Percentiles rank a stretch among this genome's conserved stretches.
Conservation (phyloP, 805 yeast genomes). For the Cyberlindnera saturnus region DNA sequence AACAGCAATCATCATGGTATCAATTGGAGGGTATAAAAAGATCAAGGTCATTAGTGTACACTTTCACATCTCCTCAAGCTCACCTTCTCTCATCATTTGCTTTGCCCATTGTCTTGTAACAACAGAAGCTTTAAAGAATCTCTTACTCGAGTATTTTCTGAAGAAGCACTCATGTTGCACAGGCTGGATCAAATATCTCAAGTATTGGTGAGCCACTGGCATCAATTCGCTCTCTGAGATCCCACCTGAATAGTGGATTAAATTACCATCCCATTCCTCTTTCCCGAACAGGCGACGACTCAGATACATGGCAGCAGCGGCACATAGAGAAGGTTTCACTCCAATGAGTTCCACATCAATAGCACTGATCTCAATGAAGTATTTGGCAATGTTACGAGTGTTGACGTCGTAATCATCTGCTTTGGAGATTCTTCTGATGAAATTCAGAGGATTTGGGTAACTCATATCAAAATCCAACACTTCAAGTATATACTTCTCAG, state of each 20-base stretch:
- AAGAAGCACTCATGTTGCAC: conserved; percentile 89
- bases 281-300: conserved; percentile 71
- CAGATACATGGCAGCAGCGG: conserved; percentile 87
- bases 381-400: conserved; percentile 86
- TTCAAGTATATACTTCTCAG: conserved; percentile 76
- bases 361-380: conserved; percentile 71
- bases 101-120: conserved; percentile 82
- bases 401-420: conserved; percentile 92
- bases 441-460: conserved; percentile 91
- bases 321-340: conserved; percentile 70
- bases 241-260: conserved; percentile 90
- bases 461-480: conserved; percentile 70
- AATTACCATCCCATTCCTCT: conserved; percentile 76
- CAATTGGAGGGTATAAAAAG: neutral
- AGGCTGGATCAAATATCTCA: conserved; percentile 73
- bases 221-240: conserved; percentile 66
- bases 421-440: conserved; percentile 82
- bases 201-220: conserved; percentile 66
- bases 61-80: conserved; percentile 2
- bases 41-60: conserved; percentile 3
- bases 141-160: conserved; percentile 85
- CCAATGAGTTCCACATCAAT: conserved; percentile 79
- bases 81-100: conserved; percentile 27
- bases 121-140: conserved; percentile 80
- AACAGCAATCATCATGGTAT: neutral